A percentile compares a stretch with the other conserved stretches of the same genome.
phyloP scores from a whole-genome alignment of 75 land plant species.

The Sequoiadendron giganteum region DNA sequence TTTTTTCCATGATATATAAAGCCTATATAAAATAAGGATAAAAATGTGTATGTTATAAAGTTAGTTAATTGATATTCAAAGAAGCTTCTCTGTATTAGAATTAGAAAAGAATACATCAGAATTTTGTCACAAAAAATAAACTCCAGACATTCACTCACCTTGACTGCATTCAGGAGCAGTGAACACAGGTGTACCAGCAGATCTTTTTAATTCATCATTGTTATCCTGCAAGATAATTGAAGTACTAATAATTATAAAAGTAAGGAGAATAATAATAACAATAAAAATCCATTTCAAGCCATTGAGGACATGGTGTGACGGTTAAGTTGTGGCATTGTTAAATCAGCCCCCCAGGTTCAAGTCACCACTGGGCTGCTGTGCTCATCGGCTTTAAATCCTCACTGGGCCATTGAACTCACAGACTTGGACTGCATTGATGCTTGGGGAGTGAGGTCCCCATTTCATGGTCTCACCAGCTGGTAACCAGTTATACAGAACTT shows the following conservation, averaged over 20 bases:
- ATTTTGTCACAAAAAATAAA: neutral
- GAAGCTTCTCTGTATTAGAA: neutral
- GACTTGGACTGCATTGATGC: too few species aligned
- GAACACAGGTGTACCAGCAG: constrained; percentile 39
- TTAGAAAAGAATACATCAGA: neutral
- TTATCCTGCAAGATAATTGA: constrained; percentile 17
- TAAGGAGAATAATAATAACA: constrained; percentile 1
- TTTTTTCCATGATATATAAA: neutral
- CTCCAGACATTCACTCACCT: constrained; percentile 17
- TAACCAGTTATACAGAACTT: too few species aligned
- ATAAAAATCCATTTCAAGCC: neutral
- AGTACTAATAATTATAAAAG: neutral
- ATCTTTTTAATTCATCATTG: constrained; percentile 29
- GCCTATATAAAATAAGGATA: neutral
- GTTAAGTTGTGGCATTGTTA: too few species aligned
- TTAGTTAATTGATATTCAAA: neutral
- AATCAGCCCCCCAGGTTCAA: too few species aligned
- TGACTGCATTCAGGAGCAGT: constrained; percentile 38
- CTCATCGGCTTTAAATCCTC: too few species aligned
- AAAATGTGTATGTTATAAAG: neutral
- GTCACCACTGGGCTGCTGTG: too few species aligned
- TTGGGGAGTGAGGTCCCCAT: too few species aligned
- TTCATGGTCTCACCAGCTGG: too few species aligned
- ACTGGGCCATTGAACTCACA: too few species aligned
- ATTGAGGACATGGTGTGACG: too few species aligned